Evolutionary conservation across 2,329 filamentous ascomycete genomes (phyloP), one percentile per base, ranked within the genome.

Genomic region (Shiraia sp.): DNA sequence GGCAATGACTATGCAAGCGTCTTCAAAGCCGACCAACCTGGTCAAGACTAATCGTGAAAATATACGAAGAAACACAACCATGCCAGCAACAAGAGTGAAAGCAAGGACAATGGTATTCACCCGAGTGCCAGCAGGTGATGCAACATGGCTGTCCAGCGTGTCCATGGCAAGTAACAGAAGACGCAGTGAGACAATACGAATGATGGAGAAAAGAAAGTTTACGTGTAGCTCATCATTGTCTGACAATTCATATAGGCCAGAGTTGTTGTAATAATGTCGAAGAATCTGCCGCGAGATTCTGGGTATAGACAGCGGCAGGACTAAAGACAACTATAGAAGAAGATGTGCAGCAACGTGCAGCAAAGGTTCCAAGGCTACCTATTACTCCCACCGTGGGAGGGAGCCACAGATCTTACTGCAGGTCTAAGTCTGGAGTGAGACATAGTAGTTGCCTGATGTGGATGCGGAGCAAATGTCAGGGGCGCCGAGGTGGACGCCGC

Each of bases 1-100:
- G 12, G 64, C 59, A 35, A 62, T n/a, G 12, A 53, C 50, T 28
- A 66, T 65, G 30, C 43, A 63, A 15, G 48, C 45, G 57, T 68
- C 65, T 37, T 66, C 63, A 14, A 55, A 47, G 2, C 60, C 61
- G 35, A 55, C 51, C 33, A 53, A 51, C 25, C 49, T 55, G 15
- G 57, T 46, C 40, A 68, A 32, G 7, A 59, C 32, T 17, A 63
- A 28, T 7, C 61, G 47, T 9, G 62, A 66, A 33, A 66, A 64
- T 9, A 68, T 34, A 17, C 65, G 59, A 7, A 67, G 36, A 42
- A 63, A 62, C 5, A 67, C 60, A 15, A 61, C 29, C 7, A 55
- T 36, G 19, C 58, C 60, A 37, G 64, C 52, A 51, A 65, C 35
- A 22, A 66, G 53, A 6, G 64, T 66, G 30, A 68, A 66, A 3